These are phyloP conservation scores for Ajuga chamaepitys DNA, from an alignment of 257 asterid species.

Conservation along the genomic window DNA sequence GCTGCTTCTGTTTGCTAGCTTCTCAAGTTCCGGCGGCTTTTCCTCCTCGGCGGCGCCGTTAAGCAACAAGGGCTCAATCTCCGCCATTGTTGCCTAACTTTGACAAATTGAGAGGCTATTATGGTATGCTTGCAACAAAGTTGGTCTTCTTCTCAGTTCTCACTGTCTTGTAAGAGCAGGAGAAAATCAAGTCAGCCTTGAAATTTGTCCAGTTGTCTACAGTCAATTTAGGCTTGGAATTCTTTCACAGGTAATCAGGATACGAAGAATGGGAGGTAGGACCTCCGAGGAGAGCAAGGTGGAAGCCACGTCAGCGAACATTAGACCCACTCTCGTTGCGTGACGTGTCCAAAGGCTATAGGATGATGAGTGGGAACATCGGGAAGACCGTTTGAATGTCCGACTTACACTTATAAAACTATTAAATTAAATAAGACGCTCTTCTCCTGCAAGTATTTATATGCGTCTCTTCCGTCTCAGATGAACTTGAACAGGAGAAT, in stretches of 20 bases:
- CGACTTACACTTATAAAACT: not conserved
- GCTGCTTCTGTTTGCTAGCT: conserved; percentile 7
- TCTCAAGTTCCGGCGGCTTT: conserved; percentile 12
- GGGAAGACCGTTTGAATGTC: not conserved
- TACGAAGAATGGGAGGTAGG: not conserved
- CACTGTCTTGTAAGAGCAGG: not conserved
- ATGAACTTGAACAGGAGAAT: no score
- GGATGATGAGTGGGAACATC: not conserved
- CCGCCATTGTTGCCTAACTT: conserved; percentile 30
- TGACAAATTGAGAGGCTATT: not conserved
- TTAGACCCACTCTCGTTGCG: not conserved
- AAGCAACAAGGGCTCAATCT: conserved; percentile 41
- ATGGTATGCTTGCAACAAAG: not conserved
- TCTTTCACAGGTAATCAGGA: not conserved
- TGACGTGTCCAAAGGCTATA: conserved; percentile 9
- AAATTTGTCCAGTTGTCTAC: not conserved
- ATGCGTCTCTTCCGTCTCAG: no score
- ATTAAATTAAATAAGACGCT: no score
- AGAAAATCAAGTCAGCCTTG: not conserved
- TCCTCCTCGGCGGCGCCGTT: conserved; percentile 15
- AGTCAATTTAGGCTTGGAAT: not conserved
- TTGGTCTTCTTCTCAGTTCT: not conserved
- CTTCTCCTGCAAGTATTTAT: no score
- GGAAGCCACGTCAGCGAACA: not conserved
- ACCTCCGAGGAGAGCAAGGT: not conserved